Percentiles rank a stretch among this genome's conserved stretches.
Conservation (phyloP, 1,139 yeast genomes). For the Candida albicans region DNA sequence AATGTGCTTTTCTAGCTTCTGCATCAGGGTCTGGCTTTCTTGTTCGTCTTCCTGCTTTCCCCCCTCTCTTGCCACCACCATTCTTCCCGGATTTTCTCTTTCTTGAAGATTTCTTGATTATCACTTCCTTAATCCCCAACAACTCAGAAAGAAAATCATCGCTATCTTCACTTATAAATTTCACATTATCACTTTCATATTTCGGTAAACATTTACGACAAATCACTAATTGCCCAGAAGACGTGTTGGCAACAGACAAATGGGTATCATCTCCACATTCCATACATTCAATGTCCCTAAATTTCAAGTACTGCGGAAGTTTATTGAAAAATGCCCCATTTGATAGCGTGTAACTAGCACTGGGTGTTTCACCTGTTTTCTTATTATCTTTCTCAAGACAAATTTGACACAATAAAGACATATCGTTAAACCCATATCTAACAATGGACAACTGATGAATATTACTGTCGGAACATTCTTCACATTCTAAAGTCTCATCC, state of each 20-base stretch:
- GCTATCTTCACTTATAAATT: conserved; percentile 46
- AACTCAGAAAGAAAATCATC: conserved; percentile 48
- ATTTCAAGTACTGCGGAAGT: conserved; percentile 46
- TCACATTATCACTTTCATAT: conserved; percentile 16
- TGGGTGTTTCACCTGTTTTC: conserved; percentile 34
- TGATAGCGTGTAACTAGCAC: conserved; percentile 50
- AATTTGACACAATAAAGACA: conserved; percentile 48
- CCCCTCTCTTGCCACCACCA: conserved; percentile 28
- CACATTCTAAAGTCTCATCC: conserved; percentile 52
- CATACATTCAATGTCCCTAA: conserved; percentile 51
- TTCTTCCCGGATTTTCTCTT: conserved; percentile 21
- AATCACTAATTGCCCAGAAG: conserved; percentile 26
- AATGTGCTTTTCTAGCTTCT: conserved; percentile 42
- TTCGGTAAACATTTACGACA: conserved; percentile 45
- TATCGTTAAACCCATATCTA: conserved; percentile 56
- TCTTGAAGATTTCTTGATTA: conserved; percentile 19
- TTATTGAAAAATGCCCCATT: conserved; percentile 57
- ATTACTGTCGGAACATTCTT: conserved; percentile 55
- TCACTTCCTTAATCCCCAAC: conserved; percentile 50
- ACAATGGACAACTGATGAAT: conserved; percentile 53
- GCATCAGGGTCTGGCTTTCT: conserved; percentile 28
- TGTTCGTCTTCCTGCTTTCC: conserved; percentile 19
- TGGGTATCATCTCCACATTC: conserved; percentile 43
- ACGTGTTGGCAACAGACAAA: conserved; percentile 37
- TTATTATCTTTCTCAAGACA: conserved; percentile 43